phyloP scores from a whole-genome alignment of 768 basidiomycete genomes.

The Steccherinum ochraceum region DNA sequence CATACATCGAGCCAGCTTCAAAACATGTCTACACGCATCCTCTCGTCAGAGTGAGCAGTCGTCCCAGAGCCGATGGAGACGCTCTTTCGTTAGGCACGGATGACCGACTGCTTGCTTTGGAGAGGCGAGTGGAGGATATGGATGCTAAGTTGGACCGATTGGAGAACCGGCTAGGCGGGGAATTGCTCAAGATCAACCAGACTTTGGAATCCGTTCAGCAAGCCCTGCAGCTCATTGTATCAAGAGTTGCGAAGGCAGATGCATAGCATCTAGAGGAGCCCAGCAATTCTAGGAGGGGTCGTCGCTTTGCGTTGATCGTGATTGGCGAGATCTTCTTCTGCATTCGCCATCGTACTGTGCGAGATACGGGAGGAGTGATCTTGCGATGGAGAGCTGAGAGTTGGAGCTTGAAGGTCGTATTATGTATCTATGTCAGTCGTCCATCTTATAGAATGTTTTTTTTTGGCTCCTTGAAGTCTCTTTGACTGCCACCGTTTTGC shows the following conservation, averaged over 20 bases:
- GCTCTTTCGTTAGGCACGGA: background rate
- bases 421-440: no score
- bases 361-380: no score
- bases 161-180: background rate
- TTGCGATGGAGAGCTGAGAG: no score
- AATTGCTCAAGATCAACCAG: background rate
- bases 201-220: background rate
- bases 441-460: no score
- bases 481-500: no score
- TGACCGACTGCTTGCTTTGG: background rate
- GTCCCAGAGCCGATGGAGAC: background rate
- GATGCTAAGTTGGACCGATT: background rate
- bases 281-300: no score
- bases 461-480: no score
- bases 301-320: no score
- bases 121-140: background rate
- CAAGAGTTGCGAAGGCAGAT: background rate
- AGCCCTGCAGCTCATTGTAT: background rate
- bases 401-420: no score
- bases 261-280: no score
- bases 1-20: background rate
- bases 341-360: no score
- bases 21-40: conserved; percentile 16
- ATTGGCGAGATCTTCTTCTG: no score
- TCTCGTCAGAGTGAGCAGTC: conserved; percentile 9